Evolutionary conservation across 2,329 filamentous ascomycete genomes (phyloP).

Genomic region (Pseudogymnoascus sp.): DNA sequence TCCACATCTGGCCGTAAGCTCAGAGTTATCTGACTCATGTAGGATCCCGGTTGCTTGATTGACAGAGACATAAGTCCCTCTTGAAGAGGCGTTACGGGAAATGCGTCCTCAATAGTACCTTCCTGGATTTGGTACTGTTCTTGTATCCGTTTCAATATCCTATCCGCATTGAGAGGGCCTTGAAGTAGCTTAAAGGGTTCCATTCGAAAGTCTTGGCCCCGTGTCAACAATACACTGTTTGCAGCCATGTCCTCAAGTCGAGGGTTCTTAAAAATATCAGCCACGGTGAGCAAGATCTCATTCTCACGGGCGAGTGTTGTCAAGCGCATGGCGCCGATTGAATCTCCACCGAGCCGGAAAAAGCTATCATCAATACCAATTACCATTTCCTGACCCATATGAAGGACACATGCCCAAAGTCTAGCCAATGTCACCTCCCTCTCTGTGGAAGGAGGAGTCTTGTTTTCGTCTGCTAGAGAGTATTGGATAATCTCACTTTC

Average conservation of each 20-base stretch:
- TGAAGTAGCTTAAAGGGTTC: background rate
- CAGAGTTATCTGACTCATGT: constrained; percentile 25
- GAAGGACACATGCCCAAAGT: background rate
- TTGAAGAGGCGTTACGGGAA: constrained; percentile 31
- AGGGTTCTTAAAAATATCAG: constrained; percentile 34
- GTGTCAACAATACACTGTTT: background rate
- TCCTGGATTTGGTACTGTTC: background rate
- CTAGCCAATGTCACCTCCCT: background rate
- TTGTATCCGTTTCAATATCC: background rate
- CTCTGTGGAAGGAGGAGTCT: background rate
- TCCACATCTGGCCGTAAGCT: constrained; percentile 3
- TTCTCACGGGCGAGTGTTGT: constrained; percentile 30
- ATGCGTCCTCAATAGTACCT: constrained; percentile 28
- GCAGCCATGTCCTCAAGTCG: constrained; percentile 12
- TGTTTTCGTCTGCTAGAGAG: background rate
- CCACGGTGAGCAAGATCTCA: constrained; percentile 31
- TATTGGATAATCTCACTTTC: constrained; percentile 13
- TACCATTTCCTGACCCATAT: background rate
- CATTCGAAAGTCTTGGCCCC: background rate
- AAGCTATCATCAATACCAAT: constrained; percentile 31
- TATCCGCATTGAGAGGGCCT: background rate
- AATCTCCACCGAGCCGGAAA: constrained; percentile 31
- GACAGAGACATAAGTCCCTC: constrained; percentile 31
- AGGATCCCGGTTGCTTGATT: constrained; percentile 24
- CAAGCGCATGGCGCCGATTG: constrained; percentile 33